Base-by-base conservation (phyloP, 179 eudicot species). In the Nepenthes alata region DNA sequence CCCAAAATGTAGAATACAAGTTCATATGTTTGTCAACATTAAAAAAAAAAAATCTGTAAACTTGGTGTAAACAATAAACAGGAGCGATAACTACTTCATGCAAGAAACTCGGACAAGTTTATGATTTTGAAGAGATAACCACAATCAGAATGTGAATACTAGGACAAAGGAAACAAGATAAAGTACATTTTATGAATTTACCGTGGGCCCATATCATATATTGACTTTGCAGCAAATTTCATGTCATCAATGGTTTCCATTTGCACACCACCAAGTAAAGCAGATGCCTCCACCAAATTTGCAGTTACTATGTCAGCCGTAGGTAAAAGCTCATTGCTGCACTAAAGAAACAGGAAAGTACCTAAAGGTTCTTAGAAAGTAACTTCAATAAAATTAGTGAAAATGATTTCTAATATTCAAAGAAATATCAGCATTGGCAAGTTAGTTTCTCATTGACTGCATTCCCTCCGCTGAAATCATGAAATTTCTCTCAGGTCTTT, bases 241-340 rank as follows among this genome's bases (percentile, higher is more conserved):
- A 91, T 91, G 78, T 91, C 87, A 53, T 78, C 71, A 57, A 91
- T 77, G 51, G 97, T 79, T 72, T 84, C 79, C 71, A 91, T 55
- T 63, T 64, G 73, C 71, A 65, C 53, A 44, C 94, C 90, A 60
- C 85, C 87, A 67, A 91, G 89, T 70, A 91, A 77, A 62, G 77
- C 70, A 78, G 96, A 88, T 61, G 97, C 97, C 72, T 91, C 97
- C 70, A 69, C 88, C 57, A 91, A 37, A 80, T 91, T 91, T 62
- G 97, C 96, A 56, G 97, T 91, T 64, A 91, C 91, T 53, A 91
- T 68, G 70, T 91, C 89, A 57, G 96, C 87, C 83, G 78, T 69
- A 60, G 91, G 87, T 73, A 91, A 82, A 70, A 91, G 84, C 75
- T 82, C 80, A 65, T 82, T 77, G 79, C 97, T 90, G 70, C 57